These are phyloP conservation scores for Biscogniauxia marginata DNA, from an alignment of 2,329 filamentous ascomycete genomes.

Conservation along the genomic window DNA sequence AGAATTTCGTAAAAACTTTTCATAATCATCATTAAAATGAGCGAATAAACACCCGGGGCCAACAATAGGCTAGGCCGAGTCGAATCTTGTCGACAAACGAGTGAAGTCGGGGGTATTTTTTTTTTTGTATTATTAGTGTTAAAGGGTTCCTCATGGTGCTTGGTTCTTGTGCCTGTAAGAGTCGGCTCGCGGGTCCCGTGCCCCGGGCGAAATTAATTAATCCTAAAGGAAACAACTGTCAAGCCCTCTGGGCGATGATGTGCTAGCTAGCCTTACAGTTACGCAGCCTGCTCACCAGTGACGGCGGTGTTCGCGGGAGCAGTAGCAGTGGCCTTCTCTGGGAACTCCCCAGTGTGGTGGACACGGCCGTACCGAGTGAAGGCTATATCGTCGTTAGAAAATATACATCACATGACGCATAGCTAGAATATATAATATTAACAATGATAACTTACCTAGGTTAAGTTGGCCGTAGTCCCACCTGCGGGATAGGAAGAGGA, in stretches of 20 bases:
- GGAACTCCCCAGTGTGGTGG: conserved; percentile 40
- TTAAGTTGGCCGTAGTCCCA: conserved; percentile 54
- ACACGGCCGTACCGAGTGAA: conserved; percentile 57
- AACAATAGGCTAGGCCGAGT: background rate
- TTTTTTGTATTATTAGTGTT: background rate
- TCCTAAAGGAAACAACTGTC: background rate
- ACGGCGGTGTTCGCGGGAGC: conserved; percentile 1
- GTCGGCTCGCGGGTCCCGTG: background rate
- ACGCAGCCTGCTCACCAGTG: background rate
- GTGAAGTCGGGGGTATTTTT: no score
- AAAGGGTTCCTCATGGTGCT: background rate
- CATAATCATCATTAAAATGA: background rate
- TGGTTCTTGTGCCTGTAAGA: background rate
- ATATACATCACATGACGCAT: no score
- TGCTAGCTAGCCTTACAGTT: background rate
- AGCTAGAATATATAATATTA: background rate
- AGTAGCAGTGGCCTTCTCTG: conserved; percentile 42
- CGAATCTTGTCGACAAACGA: background rate
- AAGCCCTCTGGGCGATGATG: background rate
- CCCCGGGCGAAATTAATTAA: background rate
- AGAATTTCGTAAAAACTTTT: background rate
- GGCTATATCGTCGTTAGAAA: conserved; percentile 8
- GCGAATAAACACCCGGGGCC: background rate
- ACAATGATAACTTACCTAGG: conserved; percentile 30
- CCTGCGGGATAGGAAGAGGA: conserved; percentile 43